Evolutionary conservation across 257 asterid genomes (phyloP).

Genomic region (Craterostigma plantagineum): DNA sequence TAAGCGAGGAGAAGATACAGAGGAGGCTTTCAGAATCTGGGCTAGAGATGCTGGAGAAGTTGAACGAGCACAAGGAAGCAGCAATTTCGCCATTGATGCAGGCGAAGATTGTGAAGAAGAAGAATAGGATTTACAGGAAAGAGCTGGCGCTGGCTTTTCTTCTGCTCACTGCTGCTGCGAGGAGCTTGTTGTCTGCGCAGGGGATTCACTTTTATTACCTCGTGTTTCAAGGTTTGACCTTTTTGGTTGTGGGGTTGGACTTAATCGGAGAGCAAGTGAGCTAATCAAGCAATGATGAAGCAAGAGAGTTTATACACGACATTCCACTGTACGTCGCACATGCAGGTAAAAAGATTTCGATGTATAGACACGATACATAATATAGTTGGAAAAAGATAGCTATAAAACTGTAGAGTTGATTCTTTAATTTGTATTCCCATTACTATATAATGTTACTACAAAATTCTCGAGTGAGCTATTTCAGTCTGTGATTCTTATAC

Average conservation of each 20-base stretch:
- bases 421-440: too few relatives aligned
- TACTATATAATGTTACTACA: too few relatives aligned
- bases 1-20: conserved; percentile 16
- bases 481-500: too few relatives aligned
- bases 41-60: conserved; percentile 16
- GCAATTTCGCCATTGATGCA: neutral
- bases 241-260: conserved; percentile 22
- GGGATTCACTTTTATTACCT: conserved; percentile 29
- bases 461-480: too few relatives aligned
- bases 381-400: too few relatives aligned
- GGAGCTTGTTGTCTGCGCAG: conserved; percentile 22
- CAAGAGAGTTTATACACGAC: too few relatives aligned
- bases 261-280: conserved; percentile 25
- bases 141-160: conserved; percentile 23
- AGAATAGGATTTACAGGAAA: conserved; percentile 15
- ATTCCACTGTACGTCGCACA: too few relatives aligned
- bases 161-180: conserved; percentile 23
- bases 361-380: neutral
- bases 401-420: too few relatives aligned
- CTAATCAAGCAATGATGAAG: too few relatives aligned
- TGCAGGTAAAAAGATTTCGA: too few relatives aligned
- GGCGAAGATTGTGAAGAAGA: conserved; percentile 9
- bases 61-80: conserved; percentile 13
- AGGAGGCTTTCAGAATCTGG: conserved; percentile 21
- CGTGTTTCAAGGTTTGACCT: conserved; percentile 23